Conservation (phyloP, 352 stramenopile species). For the Phytophthora constricta region DNA sequence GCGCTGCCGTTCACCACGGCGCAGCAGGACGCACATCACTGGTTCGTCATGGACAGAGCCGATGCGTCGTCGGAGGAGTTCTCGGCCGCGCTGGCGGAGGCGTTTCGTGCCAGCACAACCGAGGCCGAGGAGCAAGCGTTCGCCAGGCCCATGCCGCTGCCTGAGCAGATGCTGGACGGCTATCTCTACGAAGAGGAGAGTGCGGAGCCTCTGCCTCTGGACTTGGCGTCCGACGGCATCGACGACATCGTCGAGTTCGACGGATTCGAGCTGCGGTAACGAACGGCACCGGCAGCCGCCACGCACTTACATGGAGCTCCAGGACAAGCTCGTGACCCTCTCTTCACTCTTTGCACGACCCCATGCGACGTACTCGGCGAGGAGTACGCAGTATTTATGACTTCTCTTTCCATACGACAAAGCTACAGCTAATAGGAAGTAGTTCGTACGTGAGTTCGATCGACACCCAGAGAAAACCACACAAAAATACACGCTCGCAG, state of each 20-base stretch:
- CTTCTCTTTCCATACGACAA: background rate
- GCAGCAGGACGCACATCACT: slow-evolving; percentile 39
- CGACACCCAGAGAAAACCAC: background rate
- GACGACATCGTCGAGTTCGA: slow-evolving; percentile 22
- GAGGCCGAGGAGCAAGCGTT: slow-evolving; percentile 7
- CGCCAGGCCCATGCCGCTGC: slow-evolving; percentile 10
- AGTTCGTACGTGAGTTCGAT: background rate
- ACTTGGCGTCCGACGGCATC: background rate
- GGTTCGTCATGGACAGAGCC: slow-evolving; percentile 34
- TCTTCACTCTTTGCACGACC: background rate
- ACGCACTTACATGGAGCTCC: background rate
- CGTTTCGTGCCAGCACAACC: slow-evolving; percentile 13
- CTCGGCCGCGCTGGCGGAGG: slow-evolving; percentile 19
- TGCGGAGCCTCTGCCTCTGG: slow-evolving; percentile 3
- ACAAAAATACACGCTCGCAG: slow-evolving; percentile 1
- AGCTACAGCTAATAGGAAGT: background rate
- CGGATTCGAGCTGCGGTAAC: slow-evolving; percentile 27
- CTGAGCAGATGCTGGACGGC: slow-evolving; percentile 23
- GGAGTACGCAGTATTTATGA: background rate
- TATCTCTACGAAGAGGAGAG: slow-evolving; percentile 21
- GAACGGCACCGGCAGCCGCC: background rate
- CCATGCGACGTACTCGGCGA: slow-evolving; percentile 1
- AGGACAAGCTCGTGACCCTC: background rate
- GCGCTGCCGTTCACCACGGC: slow-evolving; percentile 17
- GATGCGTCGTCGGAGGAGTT: slow-evolving; percentile 37